Base-by-base conservation (phyloP, 176 grass and related monocot genomes). In the Chloris gayana region DNA sequence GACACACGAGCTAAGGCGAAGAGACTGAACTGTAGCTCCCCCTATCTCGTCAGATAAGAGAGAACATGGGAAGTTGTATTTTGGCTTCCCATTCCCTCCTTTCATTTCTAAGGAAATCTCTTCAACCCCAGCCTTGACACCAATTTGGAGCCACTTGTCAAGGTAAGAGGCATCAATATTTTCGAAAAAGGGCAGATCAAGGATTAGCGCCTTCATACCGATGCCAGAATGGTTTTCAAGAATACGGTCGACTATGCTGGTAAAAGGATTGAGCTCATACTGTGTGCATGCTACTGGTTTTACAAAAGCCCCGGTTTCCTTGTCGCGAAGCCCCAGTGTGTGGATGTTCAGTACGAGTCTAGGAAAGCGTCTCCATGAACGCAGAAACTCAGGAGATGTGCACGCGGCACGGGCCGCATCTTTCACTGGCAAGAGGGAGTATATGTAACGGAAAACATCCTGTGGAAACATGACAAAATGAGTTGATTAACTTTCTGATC, bases 321-420 rank as follows among this genome's bases (percentile, higher is more conserved):
- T 3, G 5, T 67, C 33, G 14, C 21, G 19, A 59, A 18, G 57
- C 18, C 34, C 73, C 1, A 60, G 15, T 1, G 67, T 81, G 25
- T 26, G 0, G 39, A n/a, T 49, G 44, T 35, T 32, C 8, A 82
- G 63, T 25, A 49, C 14, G 24, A 82, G 80, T 9, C 17, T 73
- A 9, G 69, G 80, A 64, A 37, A 46, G 6, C 5, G 32, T 49
- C 58, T 82, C 80, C 68, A 82, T 21, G 39, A 82, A 7, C 31
- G 68, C 63, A 73, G 29, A 82, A 73, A 82, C 9, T 39, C 6
- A 41, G 7, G 68, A 46, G 79, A 82, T 5, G 73, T 22, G 22
- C 80, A 82, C 24, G 80, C 69, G 64, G 69, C 69, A 53, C 80
- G 69, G 9, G 80, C 69, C 27, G 80, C 80, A 39, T 82, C 80